A percentile compares a stretch with the other conserved stretches of the same genome.
Evolutionary conservation across 805 yeast genomes (phyloP).

Genomic region (Sungouiella blattae): DNA sequence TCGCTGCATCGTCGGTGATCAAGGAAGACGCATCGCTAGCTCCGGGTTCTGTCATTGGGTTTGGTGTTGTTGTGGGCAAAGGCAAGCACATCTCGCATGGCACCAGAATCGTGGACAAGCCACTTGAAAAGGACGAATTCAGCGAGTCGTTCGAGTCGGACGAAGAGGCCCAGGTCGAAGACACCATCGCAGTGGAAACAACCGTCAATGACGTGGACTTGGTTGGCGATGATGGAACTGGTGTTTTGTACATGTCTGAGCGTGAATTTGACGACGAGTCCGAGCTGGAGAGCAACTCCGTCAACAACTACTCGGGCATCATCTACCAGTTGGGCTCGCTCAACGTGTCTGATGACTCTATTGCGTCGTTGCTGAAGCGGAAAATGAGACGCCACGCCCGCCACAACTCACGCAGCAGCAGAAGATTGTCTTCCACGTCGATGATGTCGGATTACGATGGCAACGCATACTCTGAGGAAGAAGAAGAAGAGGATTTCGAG

Average conservation of each 20-base stretch:
- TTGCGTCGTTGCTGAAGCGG: conserved; percentile 47
- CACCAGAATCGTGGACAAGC: conserved; percentile 50
- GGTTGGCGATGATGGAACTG: conserved; percentile 51
- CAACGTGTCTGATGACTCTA: conserved; percentile 56
- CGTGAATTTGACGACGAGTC: conserved; percentile 31
- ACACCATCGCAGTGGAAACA: background rate
- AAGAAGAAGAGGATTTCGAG: conserved; percentile 70
- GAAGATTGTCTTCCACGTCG: conserved; percentile 36
- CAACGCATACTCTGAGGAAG: conserved; percentile 29
- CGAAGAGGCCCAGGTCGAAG: conserved; percentile 20
- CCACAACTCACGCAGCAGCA: conserved; percentile 18
- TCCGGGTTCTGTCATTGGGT: conserved; percentile 80
- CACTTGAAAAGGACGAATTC: conserved; percentile 33
- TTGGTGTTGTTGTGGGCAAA: conserved; percentile 62
- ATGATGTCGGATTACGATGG: conserved; percentile 43
- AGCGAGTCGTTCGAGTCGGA: conserved; percentile 36
- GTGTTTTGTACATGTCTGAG: conserved; percentile 48
- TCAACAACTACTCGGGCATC: conserved; percentile 36
- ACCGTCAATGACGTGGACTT: conserved; percentile 19
- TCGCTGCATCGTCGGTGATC: conserved; percentile 63
- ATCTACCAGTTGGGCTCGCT: conserved; percentile 47
- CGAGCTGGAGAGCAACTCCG: conserved; percentile 39
- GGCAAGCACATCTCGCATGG: conserved; percentile 46
- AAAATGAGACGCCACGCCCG: conserved; percentile 37
- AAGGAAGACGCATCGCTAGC: conserved; percentile 49